phyloP scores from a whole-genome alignment of 2,329 filamentous ascomycete species.

The Talaromyces sp. region DNA sequence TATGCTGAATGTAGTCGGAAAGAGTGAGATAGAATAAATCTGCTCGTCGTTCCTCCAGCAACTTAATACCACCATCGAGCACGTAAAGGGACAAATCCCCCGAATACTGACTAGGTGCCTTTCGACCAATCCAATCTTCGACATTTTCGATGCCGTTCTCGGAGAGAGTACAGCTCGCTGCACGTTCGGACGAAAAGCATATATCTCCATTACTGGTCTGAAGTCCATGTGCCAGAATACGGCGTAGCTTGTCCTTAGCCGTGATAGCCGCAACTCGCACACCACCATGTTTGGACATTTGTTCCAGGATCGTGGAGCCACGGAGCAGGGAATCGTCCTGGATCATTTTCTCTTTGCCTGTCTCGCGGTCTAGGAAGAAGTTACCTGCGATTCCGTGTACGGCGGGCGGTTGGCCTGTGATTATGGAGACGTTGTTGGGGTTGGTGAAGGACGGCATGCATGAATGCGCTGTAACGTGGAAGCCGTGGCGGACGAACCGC shows the following conservation, averaged over 20 bases:
- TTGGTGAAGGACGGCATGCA: slow-evolving; percentile 45
- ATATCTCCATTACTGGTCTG: slow-evolving; percentile 27
- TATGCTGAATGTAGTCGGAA: slow-evolving; percentile 45
- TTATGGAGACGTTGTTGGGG: slow-evolving; percentile 44
- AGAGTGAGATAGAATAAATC: slow-evolving; percentile 43
- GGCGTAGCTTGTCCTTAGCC: slow-evolving; percentile 43
- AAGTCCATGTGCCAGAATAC: slow-evolving; percentile 37
- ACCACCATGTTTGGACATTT: slow-evolving; percentile 35
- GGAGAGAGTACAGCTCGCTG: slow-evolving; percentile 24
- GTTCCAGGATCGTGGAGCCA: slow-evolving; percentile 40
- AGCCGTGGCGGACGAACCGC: slow-evolving; percentile 30
- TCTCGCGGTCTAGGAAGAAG: slow-evolving; percentile 39
- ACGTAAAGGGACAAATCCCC: slow-evolving; percentile 42
- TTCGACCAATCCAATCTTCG: slow-evolving; percentile 34
- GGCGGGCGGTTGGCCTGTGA: slow-evolving; percentile 38
- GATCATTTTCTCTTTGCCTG: slow-evolving; percentile 39
- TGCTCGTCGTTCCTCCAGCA: slow-evolving; percentile 35
- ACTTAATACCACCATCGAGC: slow-evolving; percentile 40
- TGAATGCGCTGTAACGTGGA: slow-evolving; percentile 36
- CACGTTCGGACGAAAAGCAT: slow-evolving; percentile 39
- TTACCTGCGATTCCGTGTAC: slow-evolving; percentile 43
- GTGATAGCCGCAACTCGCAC: slow-evolving; percentile 42
- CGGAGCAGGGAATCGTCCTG: slow-evolving; percentile 37
- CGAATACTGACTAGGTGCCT: slow-evolving; percentile 40
- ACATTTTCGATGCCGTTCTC: slow-evolving; percentile 35